phyloP scores from a whole-genome alignment of 495 filamentous ascomycete genomes.

The Platismatia glauca region DNA sequence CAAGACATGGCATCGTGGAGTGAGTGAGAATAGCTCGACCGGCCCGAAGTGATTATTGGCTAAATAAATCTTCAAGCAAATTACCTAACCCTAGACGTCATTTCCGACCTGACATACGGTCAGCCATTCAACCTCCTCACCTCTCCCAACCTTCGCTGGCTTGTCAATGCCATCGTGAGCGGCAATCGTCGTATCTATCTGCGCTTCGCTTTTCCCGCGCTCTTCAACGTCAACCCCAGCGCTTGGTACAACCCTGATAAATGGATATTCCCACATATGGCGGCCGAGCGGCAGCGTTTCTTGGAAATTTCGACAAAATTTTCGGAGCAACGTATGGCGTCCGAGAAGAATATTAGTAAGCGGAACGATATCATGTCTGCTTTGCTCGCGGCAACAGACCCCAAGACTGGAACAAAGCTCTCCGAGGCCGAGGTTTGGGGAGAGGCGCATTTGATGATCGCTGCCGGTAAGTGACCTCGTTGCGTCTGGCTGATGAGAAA shows the following conservation, averaged over 20 bases:
- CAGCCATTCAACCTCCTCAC: conserved; percentile 16
- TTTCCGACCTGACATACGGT: conserved; percentile 26
- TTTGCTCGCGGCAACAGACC: conserved; percentile 49
- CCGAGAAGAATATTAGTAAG: conserved; percentile 38
- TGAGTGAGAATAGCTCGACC: neutral
- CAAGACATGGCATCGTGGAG: conserved; percentile 12
- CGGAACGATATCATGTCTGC: conserved; percentile 58
- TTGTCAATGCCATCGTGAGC: conserved; percentile 21
- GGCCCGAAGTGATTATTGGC: neutral
- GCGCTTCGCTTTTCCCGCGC: conserved; percentile 16
- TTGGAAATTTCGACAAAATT: neutral
- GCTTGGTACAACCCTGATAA: conserved; percentile 6
- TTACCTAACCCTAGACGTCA: conserved; percentile 27
- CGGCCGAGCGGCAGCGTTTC: neutral
- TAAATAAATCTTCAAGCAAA: neutral
- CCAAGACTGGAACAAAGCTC: conserved; percentile 55
- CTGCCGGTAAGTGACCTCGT: conserved; percentile 24
- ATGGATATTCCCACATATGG: neutral
- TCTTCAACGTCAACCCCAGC: neutral
- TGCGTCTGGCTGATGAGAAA: neutral
- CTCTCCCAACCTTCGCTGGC: conserved; percentile 20
- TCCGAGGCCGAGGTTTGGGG: conserved; percentile 59
- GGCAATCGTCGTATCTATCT: conserved; percentile 1
- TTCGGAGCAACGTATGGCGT: conserved; percentile 20
- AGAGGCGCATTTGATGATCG: conserved; percentile 57